Base-by-base conservation (phyloP, 148 eudicot genomes). In the Rhododendron henanense region DNA sequence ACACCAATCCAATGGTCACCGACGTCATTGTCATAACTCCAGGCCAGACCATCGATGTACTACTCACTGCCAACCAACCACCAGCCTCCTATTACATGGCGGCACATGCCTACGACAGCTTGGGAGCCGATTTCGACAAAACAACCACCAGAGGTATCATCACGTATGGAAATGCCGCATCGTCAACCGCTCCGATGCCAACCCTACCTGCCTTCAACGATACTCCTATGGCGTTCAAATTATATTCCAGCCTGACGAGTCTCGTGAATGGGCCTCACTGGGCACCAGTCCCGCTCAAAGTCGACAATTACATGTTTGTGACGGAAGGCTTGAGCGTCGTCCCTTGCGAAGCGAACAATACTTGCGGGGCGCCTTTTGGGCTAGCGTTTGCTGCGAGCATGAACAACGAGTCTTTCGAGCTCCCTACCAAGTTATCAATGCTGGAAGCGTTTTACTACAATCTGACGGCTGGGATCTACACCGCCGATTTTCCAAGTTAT, bases 1-100 rank as follows among this genome's bases (percentile, higher is more conserved):
- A 94, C 92, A 94, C 96, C 1, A 69, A 57, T 1, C 95, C 93
- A 0, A 92, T 88, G 77, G n/a, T 28, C 39, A 94, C 94, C 0
- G 91, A 91, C 67, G 90, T 91, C 10, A 89, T 94, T 1, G 85
- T 92, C 28, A 53, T 91, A 0, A 91, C 91, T 1, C 96, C 98
- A 0, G 98, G 98, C 18, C 96, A 93, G 57, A 96, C 96, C 37
- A 84, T 88, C 4, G 98, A 96, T 31, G 98, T 91, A 45, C 93
- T 96, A 45, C 25, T 96, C 37, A 86, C 90, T 0, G 92, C 95
- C 41, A 86, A 89, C 85, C 93, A 93, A 37, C 79, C 89, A 1
- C 57, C 86, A 6, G 92, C 83, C 8, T 79, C 86, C 1, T 96
- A 96, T 81, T 93, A 92, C 89, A 94, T 94, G 90, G 94, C 94